Base-by-base conservation (phyloP, 495 filamentous ascomycete genomes). In the Letharia columbiana region DNA sequence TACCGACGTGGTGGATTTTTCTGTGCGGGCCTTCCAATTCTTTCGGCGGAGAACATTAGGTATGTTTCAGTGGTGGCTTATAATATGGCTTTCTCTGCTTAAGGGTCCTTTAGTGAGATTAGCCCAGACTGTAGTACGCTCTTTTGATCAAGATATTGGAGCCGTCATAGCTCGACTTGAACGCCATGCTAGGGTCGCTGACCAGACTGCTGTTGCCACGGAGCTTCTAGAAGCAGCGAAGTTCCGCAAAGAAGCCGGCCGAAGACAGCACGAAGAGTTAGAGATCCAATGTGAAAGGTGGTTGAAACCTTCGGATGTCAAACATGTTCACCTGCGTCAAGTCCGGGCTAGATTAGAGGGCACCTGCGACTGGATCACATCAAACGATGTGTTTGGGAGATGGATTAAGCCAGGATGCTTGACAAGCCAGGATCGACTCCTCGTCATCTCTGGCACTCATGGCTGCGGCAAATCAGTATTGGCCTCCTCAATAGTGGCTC, bases 221-320 rank as follows among this genome's bases (percentile, higher is more conserved):
- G 47, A 50, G n/a, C 20, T 50, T 23, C 47, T 50, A 23, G n/a
- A 10, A 50, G 47, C 47, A n/a, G 20, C 47, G 8, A 4, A 50
- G 6, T 50, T 50, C 10, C 47, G 47, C 47, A 23, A 23, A 50
- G 47, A 50, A 20, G 47, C 47, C 47, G 7, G 10, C 47, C 47
- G 47, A 50, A 50, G 47, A 23, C 47, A 50, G 47, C 47, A 50
- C 1, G 47, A 50, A 50, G 47, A 50, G 7, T 23, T 50, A 11
- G 23, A 23, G n/a, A 10, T 50, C 0, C 20, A 50, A 10, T 50
- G 47, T 23, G 47, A 50, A 23, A 50, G 47, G n/a, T 50, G 47
- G 47, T 23, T 50, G n/a, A 50, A 50, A 50, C 47, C 47, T 50
- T 50, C 47, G n/a, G 47, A 50, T 50, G 47, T 50, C 47, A 50